These are phyloP conservation scores for Macrotyloma uniflorum DNA, from an alignment of 306 rosid species.

Conservation along the genomic window DNA sequence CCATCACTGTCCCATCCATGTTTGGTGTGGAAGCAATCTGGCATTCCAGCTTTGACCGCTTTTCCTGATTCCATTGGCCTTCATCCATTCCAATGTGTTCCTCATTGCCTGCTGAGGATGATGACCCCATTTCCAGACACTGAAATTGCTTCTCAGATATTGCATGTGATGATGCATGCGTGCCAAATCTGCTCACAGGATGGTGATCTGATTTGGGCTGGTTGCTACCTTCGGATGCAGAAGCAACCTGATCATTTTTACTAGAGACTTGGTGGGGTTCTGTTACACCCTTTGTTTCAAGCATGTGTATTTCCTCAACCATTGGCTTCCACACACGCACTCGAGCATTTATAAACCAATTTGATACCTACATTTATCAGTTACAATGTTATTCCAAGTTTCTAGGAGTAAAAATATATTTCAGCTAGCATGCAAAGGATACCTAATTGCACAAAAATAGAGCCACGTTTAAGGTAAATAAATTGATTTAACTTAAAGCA, in stretches of 20 bases:
- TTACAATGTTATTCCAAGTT: slow-evolving; percentile 3
- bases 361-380: slow-evolving; percentile 71
- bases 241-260: slow-evolving; percentile 40
- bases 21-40: slow-evolving; percentile 39
- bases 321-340: slow-evolving; percentile 98
- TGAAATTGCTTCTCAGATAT: slow-evolving; percentile 44
- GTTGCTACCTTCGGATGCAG: slow-evolving; percentile 38
- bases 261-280: slow-evolving; percentile 33
- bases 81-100: slow-evolving; percentile 35
- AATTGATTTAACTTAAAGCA: too few species aligned
- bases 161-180: neutral
- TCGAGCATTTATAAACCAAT: slow-evolving; percentile 96
- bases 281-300: slow-evolving; percentile 65
- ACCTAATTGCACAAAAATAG: neutral
- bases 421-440: neutral
- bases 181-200: slow-evolving; percentile 4
- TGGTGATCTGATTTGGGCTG: slow-evolving; percentile 24
- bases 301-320: slow-evolving; percentile 98
- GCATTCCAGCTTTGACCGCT: slow-evolving; percentile 62
- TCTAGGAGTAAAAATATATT: neutral
- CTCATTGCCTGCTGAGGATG: slow-evolving; percentile 23
- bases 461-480: too few species aligned
- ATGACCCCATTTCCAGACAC: slow-evolving; percentile 46
- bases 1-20: slow-evolving; percentile 61
- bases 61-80: slow-evolving; percentile 60